Base-by-base conservation (phyloP, 2,329 filamentous ascomycete species). In the Sporothrix schenckii region DNA sequence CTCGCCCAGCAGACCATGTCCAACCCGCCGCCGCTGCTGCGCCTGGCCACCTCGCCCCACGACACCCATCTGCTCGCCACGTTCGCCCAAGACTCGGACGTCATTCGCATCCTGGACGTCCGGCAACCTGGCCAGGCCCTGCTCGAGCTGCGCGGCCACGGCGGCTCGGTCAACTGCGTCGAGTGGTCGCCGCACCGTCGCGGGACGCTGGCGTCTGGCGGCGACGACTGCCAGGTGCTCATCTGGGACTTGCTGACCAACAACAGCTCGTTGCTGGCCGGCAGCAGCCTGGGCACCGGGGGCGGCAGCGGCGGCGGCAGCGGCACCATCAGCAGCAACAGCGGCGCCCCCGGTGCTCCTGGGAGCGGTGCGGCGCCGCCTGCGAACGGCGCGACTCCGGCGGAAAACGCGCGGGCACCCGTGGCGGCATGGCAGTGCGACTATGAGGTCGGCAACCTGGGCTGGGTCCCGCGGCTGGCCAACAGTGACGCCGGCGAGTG, bases 41-140 rank as follows among this genome's bases (percentile, higher is more conserved):
- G 92, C 69, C 84, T 97, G 41, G 92, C 93, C 56, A 95, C 94
- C 14, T 98, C 94, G 0, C 95, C 95, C 1, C 94, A 98, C 77
- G 95, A 99, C 79, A 91, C 93, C 7, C 94, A 99, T 78, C 88
- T 99, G 47, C 88, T 99, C 49, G 94, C 94, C n/a, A 99, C 95
- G 0, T 98, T 99, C 79, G 94, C 95, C 21, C 91, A 93, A 77
- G 95, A 98, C 78, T 97, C 92, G 4, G 94, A 91, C 76, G 84
- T 97, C 47, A 94, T 99, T 77, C 92, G 95, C 63, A 97, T 99
- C 69, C 88, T 99, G 41, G 95, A 99, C 77, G 94, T 98, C 3
- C 91, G 95, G 65, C 95, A 99, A 80, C 95, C 95, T 0, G 95
- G 95, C 6, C 95, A 97, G 80, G 95, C 95, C 2, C 86, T 99